These are phyloP conservation scores for Epichloe amarillans DNA, from an alignment of 2,329 filamentous ascomycete genomes.

Conservation along the genomic window DNA sequence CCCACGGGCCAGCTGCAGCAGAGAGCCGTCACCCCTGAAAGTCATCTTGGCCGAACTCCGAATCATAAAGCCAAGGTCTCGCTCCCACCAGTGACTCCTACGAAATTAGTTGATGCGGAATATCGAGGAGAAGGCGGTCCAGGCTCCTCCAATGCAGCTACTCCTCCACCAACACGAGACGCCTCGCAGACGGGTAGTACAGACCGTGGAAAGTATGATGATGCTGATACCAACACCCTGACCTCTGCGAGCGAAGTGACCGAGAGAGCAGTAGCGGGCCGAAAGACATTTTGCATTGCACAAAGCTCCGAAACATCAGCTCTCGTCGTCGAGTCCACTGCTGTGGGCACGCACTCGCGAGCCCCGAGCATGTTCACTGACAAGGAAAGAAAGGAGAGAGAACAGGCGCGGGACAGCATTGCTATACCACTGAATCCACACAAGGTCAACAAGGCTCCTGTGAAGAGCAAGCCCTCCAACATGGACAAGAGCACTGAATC, in stretches of 20 bases:
- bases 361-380: slow-evolving; percentile 15
- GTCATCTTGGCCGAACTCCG: slow-evolving; percentile 2
- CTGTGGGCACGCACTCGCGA: slow-evolving; percentile 4
- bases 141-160: neutral
- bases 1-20: neutral
- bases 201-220: neutral
- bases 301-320: neutral
- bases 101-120: neutral
- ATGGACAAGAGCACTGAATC: neutral
- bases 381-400: slow-evolving; percentile 18
- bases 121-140: neutral
- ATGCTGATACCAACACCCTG: neutral
- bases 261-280: neutral
- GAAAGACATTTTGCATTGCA: neutral
- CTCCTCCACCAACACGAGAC: neutral
- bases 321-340: neutral
- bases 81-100: slow-evolving; percentile 5
- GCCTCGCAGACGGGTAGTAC: neutral
- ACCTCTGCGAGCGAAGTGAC: neutral
- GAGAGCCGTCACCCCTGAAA: slow-evolving; percentile 3
- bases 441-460: slow-evolving; percentile 2
- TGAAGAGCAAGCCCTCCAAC: neutral
- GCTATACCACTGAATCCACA: slow-evolving; percentile 18
- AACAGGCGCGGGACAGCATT: slow-evolving; percentile 21
- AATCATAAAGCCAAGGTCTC: slow-evolving; percentile 11